A percentile compares a stretch with the other conserved stretches of the same genome.
Evolutionary conservation across 345 rosid genomes (phyloP).

Genomic region (Eucalyptus urophylla): DNA sequence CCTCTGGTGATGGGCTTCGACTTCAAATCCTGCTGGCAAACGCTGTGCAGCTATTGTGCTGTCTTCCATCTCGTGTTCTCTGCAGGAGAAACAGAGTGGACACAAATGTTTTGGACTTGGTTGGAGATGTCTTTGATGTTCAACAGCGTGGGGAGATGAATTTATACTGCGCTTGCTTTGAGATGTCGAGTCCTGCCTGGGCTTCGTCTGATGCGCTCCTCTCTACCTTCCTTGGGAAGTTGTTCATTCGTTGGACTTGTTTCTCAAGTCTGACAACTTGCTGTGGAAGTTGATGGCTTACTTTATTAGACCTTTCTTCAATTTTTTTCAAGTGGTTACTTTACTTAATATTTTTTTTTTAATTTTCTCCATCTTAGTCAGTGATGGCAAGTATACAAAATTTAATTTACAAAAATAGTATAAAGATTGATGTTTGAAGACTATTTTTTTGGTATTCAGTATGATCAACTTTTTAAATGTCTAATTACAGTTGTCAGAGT

Average conservation of each 20-base stretch:
- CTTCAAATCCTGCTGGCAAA: neutral
- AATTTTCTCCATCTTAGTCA: neutral
- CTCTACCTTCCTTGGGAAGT: neutral
- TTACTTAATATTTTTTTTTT: neutral
- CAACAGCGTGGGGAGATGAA: neutral
- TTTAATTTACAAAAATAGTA: neutral
- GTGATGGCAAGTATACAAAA: neutral
- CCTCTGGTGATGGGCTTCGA: neutral
- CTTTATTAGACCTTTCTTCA: neutral
- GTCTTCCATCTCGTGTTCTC: neutral
- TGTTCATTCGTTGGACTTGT: neutral
- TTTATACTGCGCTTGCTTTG: neutral
- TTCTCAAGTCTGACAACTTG: neutral
- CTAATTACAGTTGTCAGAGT: too few species aligned
- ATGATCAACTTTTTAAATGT: neutral
- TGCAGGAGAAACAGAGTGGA: neutral
- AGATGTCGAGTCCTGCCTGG: neutral
- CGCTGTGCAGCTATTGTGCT: rapidly evolving
- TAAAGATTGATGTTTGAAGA: neutral
- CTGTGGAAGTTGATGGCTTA: neutral
- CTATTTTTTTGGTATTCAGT: neutral
- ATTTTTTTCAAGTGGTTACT: neutral
- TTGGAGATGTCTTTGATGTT: neutral
- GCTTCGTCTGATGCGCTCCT: neutral
- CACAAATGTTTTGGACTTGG: rapidly evolving